Conservation (phyloP, 31 red algal genomes). For the Asparagopsis taxiformis region DNA sequence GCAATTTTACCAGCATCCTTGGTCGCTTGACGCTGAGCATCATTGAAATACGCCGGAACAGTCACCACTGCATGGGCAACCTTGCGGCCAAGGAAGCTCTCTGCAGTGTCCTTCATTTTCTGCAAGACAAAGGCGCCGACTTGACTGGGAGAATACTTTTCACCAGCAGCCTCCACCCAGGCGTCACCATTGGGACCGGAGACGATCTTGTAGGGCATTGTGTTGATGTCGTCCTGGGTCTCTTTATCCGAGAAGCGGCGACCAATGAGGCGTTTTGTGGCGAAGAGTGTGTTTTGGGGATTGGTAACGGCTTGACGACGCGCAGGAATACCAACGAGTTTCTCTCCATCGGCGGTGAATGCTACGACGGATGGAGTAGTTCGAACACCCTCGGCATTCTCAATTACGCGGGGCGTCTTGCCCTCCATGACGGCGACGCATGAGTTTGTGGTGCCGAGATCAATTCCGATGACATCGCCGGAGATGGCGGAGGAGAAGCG, state of each 20-base stretch:
- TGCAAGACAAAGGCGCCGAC: slow-evolving; percentile 94
- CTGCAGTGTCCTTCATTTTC: slow-evolving; percentile 97
- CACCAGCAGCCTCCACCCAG: slow-evolving; percentile 91
- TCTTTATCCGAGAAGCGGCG: slow-evolving; percentile 82
- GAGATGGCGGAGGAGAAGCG: slow-evolving; percentile 73
- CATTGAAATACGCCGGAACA: slow-evolving; percentile 98
- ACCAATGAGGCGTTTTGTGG: slow-evolving; percentile 96
- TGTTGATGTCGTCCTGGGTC: slow-evolving; percentile 75
- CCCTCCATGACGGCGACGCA: slow-evolving; percentile 98
- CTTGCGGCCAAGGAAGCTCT: slow-evolving; percentile 78
- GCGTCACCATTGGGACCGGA: slow-evolving; percentile 91
- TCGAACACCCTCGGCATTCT: slow-evolving; percentile 87
- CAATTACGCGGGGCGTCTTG: slow-evolving; percentile 83
- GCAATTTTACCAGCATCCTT: slow-evolving; percentile 99
- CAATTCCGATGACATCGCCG: slow-evolving; percentile 99
- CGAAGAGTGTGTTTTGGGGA: slow-evolving; percentile 91
- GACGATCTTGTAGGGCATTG: slow-evolving; percentile 97
- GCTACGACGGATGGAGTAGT: slow-evolving; percentile 97
- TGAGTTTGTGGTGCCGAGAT: slow-evolving; percentile 99
- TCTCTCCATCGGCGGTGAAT: slow-evolving; percentile 88
- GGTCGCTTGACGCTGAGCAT: slow-evolving; percentile 95
- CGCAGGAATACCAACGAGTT: slow-evolving; percentile 91
- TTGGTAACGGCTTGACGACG: slow-evolving; percentile 93
- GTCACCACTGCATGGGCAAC: slow-evolving; percentile 93
- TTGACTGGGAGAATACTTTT: slow-evolving; percentile 94